Base-by-base conservation (phyloP, 306 rosid species). In the Acacia crassicarpa region DNA sequence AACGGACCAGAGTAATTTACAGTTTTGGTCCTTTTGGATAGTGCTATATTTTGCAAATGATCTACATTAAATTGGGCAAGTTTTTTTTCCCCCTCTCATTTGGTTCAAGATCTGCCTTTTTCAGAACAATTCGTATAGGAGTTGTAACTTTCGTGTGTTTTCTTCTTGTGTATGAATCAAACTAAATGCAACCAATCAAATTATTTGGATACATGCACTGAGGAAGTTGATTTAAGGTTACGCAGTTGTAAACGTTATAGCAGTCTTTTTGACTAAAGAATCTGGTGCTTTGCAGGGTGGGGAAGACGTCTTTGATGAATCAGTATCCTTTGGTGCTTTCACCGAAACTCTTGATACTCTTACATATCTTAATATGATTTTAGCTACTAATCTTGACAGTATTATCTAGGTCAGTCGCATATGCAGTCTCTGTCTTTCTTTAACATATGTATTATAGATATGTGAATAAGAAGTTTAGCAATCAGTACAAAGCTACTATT, bases 231-330 rank as follows among this genome's bases (percentile, higher is more conserved):
- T 78, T 77, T 82, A 32, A 22, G 65, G 71, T 49, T 46, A 13
- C 17, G 5, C 10, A 61, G 38, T 72, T 77, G 23, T 27, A 53
- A 15, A 68, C 2, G 44, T 76, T 19, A 22, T 71, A 13, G 35
- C 2, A 49, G 27, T 63, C 23, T 17, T 48, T 38, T 67, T 76
- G 49, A 81, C 78, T 44, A 32, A 3, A 19, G 65, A 19, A 59
- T 63, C 32, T 83, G 51, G 61, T 92, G 76, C 32, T 83, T 79
- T 89, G 88, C 97, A 96, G 99, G 92, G 99, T 96, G 40, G 99
- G 99, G 85, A 96, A 96, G 97, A 96, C 99, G 69, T 96, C 98
- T 74, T 90, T 96, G 97, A 96, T 96, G 99, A 96, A 96, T 82
- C 99, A 96, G 98, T 96, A 95, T 95, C 99, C 99, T 89, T 78